phyloP scores from a whole-genome alignment of 2,329 filamentous ascomycete species.

The Fusarium transvaalense region DNA sequence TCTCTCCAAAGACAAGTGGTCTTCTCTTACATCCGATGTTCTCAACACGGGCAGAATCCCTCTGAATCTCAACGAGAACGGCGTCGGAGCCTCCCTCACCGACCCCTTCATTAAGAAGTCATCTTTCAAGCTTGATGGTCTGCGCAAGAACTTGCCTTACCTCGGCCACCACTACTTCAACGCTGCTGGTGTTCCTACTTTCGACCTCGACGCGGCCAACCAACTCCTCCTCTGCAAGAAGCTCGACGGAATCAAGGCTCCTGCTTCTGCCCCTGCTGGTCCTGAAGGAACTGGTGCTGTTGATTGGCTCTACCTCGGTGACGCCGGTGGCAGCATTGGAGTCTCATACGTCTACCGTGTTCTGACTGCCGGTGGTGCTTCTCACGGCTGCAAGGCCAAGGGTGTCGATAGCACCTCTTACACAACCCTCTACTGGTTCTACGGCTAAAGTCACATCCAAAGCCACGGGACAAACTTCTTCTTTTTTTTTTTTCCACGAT shows the following conservation, averaged over 20 bases:
- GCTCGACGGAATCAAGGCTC: slow-evolving; percentile 64
- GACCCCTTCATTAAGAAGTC: slow-evolving; percentile 60
- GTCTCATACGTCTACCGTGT: slow-evolving; percentile 66
- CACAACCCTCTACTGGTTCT: slow-evolving; percentile 71
- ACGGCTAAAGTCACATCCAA: slow-evolving; percentile 50
- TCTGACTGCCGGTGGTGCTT: slow-evolving; percentile 64
- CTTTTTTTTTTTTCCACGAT: slow-evolving; percentile 2
- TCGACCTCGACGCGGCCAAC: slow-evolving; percentile 62
- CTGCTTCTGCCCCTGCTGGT: slow-evolving; percentile 61
- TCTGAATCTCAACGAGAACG: slow-evolving; percentile 59
- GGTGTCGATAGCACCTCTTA: slow-evolving; percentile 66
- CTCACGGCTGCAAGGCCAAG: slow-evolving; percentile 59
- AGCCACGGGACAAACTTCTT: background rate
- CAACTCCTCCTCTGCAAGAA: slow-evolving; percentile 62
- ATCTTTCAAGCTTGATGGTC: slow-evolving; percentile 55
- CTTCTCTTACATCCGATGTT: slow-evolving; percentile 55
- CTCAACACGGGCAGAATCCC: slow-evolving; percentile 60
- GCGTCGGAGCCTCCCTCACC: slow-evolving; percentile 57
- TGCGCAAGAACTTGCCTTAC: slow-evolving; percentile 53
- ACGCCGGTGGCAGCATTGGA: slow-evolving; percentile 56
- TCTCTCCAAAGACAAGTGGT: slow-evolving; percentile 56
- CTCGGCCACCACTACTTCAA: slow-evolving; percentile 78
- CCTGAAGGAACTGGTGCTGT: slow-evolving; percentile 65
- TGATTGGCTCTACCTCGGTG: slow-evolving; percentile 65
- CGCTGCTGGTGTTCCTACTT: slow-evolving; percentile 65